Percentiles rank a stretch among this genome's conserved stretches.
phyloP scores from a whole-genome alignment of 257 asterid species.

The Solanum pinnatisectum region DNA sequence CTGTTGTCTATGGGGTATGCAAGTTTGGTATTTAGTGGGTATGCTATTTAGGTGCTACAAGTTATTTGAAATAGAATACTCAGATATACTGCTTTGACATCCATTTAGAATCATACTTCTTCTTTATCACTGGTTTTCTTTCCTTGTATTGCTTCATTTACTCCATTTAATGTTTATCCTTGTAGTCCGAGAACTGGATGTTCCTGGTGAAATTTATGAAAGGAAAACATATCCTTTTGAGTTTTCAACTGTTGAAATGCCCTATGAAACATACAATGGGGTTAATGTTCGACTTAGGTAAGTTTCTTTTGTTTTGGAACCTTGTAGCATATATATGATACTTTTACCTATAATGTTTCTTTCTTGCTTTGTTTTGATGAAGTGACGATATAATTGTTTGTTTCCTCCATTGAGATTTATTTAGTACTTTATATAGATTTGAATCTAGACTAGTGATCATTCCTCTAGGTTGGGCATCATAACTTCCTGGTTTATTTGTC shows the following conservation, averaged over 20 bases:
- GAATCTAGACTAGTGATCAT: background rate
- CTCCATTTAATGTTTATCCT: background rate
- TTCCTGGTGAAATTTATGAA: conserved; percentile 95
- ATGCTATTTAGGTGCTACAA: background rate
- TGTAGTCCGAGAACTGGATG: conserved; percentile 80
- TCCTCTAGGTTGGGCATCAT: background rate
- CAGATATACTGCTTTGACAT: background rate
- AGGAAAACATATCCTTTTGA: conserved; percentile 91
- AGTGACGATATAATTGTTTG: background rate
- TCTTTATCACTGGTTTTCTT: background rate
- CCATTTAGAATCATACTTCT: background rate
- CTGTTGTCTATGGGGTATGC: background rate
- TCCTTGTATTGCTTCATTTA: background rate
- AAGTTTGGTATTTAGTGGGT: background rate
- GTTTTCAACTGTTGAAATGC: conserved; percentile 99
- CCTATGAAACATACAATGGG: conserved; percentile 92
- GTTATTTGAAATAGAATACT: background rate
- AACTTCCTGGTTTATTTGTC: background rate
- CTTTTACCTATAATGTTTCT: background rate
- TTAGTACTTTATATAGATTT: background rate
- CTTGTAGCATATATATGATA: background rate
- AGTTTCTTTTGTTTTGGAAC: conserved; percentile 11
- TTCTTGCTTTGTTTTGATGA: background rate
- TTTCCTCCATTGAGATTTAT: background rate
- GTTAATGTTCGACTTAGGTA: conserved; percentile 89